Conservation (phyloP, 306 rosid genomes). For the Quercus glauca region DNA sequence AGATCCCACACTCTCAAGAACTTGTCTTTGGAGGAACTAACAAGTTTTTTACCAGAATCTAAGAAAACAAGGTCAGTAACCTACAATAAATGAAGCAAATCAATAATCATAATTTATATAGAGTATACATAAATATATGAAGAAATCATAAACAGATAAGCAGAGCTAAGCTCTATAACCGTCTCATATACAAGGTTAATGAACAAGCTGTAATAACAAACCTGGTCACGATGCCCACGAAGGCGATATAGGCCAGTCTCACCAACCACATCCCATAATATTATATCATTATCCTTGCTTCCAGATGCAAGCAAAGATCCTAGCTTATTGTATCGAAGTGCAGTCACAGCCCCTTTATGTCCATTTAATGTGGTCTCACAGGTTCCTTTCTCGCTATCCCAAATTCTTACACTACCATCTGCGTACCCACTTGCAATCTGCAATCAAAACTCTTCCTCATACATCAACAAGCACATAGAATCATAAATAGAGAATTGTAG, state of each 20-base stretch:
- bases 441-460: slow-evolving; percentile 17
- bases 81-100: slow-evolving; percentile 42
- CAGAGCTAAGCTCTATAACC: slow-evolving; percentile 2
- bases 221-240: slow-evolving; percentile 91
- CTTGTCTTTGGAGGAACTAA: slow-evolving; percentile 90
- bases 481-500: neutral
- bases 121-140: neutral
- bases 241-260: slow-evolving; percentile 91
- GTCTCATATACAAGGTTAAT: neutral
- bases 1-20: slow-evolving; percentile 97
- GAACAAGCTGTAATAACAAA: slow-evolving; percentile 6
- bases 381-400: slow-evolving; percentile 73
- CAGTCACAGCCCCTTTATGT: slow-evolving; percentile 86
- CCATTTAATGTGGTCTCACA: slow-evolving; percentile 89
- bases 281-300: slow-evolving; percentile 84
- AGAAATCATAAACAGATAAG: neutral
- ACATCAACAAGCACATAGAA: neutral
- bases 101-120: neutral
- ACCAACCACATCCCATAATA: slow-evolving; percentile 85
- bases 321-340: slow-evolving; percentile 64
- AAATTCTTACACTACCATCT: slow-evolving; percentile 80
- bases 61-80: slow-evolving; percentile 82
- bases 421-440: slow-evolving; percentile 85
- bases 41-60: slow-evolving; percentile 70
- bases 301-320: slow-evolving; percentile 91